phyloP scores from a whole-genome alignment of 192 early-diverging fungal genomes.

The Thamnidium elegans region DNA sequence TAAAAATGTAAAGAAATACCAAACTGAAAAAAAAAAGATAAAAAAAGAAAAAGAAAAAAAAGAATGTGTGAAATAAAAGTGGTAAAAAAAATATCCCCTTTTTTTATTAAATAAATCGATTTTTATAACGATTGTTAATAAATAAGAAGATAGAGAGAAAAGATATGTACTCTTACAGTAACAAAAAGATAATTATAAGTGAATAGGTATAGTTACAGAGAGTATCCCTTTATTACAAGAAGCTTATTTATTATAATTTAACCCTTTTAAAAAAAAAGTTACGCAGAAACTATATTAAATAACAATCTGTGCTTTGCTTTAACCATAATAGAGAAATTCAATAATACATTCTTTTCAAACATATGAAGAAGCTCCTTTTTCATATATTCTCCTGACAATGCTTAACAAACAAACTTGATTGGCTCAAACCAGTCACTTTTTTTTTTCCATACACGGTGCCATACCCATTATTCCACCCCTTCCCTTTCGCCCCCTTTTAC shows the following conservation, averaged over 20 bases:
- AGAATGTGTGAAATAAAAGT: neutral
- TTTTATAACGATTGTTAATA: slow-evolving; percentile 7
- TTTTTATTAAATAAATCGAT: neutral
- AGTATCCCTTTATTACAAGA: too few species aligned
- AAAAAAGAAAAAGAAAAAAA: neutral
- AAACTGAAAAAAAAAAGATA: neutral
- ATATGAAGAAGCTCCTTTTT: too few species aligned
- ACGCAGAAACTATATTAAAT: too few species aligned
- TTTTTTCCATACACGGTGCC: neutral
- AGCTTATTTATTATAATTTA: too few species aligned
- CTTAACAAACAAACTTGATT: neutral
- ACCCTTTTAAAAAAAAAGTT: too few species aligned
- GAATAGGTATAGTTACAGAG: too few species aligned
- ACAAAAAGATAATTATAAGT: too few species aligned
- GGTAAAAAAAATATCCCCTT: neutral
- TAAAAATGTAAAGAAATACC: neutral
- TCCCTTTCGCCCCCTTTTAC: neutral
- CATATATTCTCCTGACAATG: neutral
- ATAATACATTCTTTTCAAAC: too few species aligned
- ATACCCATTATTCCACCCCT: neutral
- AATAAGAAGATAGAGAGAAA: too few species aligned
- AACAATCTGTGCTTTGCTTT: too few species aligned
- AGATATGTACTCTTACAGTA: too few species aligned
- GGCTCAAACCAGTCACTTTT: slow-evolving; percentile 12
- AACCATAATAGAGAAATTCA: too few species aligned